Evolutionary conservation across 208 protist species (phyloP).

Genomic region (Leishmania major): DNA sequence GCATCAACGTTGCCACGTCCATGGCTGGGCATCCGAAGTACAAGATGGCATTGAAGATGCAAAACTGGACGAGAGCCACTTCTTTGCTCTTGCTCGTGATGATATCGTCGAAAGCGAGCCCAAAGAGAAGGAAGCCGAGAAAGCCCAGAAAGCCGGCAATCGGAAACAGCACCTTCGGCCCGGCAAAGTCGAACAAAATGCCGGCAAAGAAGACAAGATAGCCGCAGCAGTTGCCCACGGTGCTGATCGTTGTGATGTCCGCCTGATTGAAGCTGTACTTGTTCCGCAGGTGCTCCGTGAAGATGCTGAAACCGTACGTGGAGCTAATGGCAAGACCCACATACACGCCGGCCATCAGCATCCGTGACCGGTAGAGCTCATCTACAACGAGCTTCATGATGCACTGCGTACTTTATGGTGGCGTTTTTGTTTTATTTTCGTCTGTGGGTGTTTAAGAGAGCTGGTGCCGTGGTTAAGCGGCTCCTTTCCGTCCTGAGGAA

Average conservation of each 20-base stretch:
- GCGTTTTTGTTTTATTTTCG: neutral
- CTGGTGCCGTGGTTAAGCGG: neutral
- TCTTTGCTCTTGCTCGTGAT: slow-evolving; percentile 43
- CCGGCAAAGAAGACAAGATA: slow-evolving; percentile 71
- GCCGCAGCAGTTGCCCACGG: slow-evolving; percentile 65
- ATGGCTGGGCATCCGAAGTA: slow-evolving; percentile 65
- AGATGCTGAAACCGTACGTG: slow-evolving; percentile 79
- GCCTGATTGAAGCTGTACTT: slow-evolving; percentile 65
- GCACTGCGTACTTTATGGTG: neutral
- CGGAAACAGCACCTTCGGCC: slow-evolving; percentile 54
- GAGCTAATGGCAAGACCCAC: slow-evolving; percentile 68
- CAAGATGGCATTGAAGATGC: slow-evolving; percentile 66
- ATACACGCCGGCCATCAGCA: slow-evolving; percentile 75
- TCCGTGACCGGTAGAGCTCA: slow-evolving; percentile 71
- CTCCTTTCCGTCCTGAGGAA: neutral
- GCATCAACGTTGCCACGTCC: slow-evolving; percentile 72
- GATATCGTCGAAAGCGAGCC: slow-evolving; percentile 60
- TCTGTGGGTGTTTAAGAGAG: neutral
- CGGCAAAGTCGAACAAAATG: slow-evolving; percentile 74
- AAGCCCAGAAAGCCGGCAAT: slow-evolving; percentile 46
- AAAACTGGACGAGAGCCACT: slow-evolving; percentile 56
- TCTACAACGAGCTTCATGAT: slow-evolving; percentile 56
- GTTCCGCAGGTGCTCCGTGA: slow-evolving; percentile 52
- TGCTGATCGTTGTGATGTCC: slow-evolving; percentile 87
- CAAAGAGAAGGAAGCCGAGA: slow-evolving; percentile 68